These are phyloP conservation scores for Eucalyptus pauciflora DNA, from an alignment of 345 rosid genomes.

Conservation along the genomic window DNA sequence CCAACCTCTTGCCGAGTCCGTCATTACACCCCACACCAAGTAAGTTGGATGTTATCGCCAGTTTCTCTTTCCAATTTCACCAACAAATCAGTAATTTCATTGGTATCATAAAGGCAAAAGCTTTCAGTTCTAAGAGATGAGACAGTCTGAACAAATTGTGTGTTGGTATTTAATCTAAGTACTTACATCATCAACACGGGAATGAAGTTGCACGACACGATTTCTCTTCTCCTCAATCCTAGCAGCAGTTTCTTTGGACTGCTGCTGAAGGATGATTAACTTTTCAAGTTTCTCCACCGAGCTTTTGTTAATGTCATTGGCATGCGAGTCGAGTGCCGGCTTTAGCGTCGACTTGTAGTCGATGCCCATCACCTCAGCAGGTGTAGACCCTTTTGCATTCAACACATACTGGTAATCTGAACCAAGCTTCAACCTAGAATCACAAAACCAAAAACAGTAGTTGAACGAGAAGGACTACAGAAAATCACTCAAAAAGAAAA, in stretches of 20 bases:
- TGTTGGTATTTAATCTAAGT: not conserved
- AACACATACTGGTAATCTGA: constrained; percentile 31
- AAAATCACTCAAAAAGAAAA: not conserved
- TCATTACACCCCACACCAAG: not conserved
- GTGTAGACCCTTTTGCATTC: constrained; percentile 45
- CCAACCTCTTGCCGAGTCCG: not conserved
- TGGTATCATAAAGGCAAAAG: not conserved
- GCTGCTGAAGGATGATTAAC: constrained; percentile 38
- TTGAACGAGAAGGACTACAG: not conserved
- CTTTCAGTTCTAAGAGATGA: not conserved
- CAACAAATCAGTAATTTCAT: not conserved
- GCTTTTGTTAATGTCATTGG: constrained; percentile 37
- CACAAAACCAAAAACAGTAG: not conserved
- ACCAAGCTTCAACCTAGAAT: not conserved
- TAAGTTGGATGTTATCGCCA: not conserved
- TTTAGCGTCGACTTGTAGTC: constrained; percentile 59
- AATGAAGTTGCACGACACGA: constrained; percentile 20
- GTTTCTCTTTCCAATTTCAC: not conserved
- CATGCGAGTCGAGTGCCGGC: constrained; percentile 41
- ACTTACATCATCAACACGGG: constrained; percentile 45
- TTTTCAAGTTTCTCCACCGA: constrained; percentile 45
- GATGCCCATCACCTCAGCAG: constrained; percentile 69
- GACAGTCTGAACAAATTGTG: not conserved
- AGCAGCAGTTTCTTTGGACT: constrained; percentile 33
- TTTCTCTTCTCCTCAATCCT: constrained; percentile 42